A percentile compares a stretch with the other conserved stretches of the same genome.
phyloP scores from a whole-genome alignment of 139 green algal species.

The Parachlorella kessleri region DNA sequence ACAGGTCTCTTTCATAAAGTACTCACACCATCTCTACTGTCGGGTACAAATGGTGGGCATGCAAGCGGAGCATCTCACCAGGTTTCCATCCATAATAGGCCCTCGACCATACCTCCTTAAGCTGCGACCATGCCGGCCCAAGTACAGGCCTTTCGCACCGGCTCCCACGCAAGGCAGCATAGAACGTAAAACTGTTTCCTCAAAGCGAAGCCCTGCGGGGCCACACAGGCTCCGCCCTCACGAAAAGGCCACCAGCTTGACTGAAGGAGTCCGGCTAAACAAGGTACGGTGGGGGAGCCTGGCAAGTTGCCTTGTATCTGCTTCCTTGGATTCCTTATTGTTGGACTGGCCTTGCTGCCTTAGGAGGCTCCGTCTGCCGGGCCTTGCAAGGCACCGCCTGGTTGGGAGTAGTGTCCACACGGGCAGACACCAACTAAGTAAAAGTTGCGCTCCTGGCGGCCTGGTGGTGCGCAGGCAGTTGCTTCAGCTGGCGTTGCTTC shows the following conservation, averaged over 20 bases:
- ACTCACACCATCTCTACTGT: too few species aligned
- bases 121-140: too few species aligned
- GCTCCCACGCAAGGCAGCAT: too few species aligned
- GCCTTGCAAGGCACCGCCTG: neutral
- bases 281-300: neutral
- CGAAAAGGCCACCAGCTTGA: neutral
- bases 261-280: conserved; percentile 6
- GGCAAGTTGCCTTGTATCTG: neutral
- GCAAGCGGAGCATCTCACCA: too few species aligned
- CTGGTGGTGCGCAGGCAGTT: conserved; percentile 61
- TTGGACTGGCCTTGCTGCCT: neutral
- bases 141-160: too few species aligned
- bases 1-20: too few species aligned
- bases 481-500: conserved; percentile 84
- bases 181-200: too few species aligned
- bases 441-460: neutral
- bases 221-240: neutral
- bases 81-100: too few species aligned
- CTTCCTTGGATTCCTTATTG: neutral
- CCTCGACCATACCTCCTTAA: too few species aligned
- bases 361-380: neutral
- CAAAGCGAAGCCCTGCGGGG: neutral
- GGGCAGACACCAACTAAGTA: neutral
- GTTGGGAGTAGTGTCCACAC: neutral
- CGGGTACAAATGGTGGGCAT: too few species aligned